A percentile compares a stretch with the other conserved stretches of the same genome.
phyloP scores from a whole-genome alignment of 805 yeast genomes.

The Yarrowia hollandica region DNA sequence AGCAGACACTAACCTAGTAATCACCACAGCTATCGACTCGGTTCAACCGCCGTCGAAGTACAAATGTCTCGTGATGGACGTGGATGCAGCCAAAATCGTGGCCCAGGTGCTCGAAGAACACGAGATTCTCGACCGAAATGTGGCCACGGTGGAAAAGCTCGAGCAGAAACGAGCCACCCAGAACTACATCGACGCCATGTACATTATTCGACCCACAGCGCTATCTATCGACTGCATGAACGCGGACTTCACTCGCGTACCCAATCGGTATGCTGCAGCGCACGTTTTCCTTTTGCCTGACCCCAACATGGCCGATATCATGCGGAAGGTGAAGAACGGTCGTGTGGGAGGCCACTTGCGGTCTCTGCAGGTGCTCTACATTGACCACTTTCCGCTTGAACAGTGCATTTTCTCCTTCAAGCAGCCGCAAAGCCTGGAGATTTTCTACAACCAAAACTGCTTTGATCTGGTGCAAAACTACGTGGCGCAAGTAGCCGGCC shows the following conservation, averaged over 20 bases:
- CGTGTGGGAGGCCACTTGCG: constrained; percentile 37
- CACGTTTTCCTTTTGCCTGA: constrained; percentile 69
- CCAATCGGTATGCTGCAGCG: constrained; percentile 73
- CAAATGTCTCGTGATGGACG: constrained; percentile 59
- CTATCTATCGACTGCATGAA: constrained; percentile 73
- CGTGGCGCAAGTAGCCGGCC: constrained; percentile 57
- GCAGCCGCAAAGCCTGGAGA: constrained; percentile 59
- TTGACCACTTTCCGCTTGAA: constrained; percentile 67
- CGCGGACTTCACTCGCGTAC: constrained; percentile 66
- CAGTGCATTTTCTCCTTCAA: constrained; percentile 70
- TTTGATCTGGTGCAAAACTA: constrained; percentile 59
- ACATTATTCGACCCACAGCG: constrained; percentile 67
- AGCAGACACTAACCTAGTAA: constrained; percentile 7
- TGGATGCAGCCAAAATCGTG: constrained; percentile 51
- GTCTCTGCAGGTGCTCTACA: constrained; percentile 46
- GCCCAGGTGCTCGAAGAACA: constrained; percentile 48
- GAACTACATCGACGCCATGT: constrained; percentile 72
- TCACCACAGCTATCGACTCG: constrained; percentile 22
- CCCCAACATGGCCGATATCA: constrained; percentile 31
- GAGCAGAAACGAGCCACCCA: constrained; percentile 63
- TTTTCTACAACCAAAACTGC: constrained; percentile 68
- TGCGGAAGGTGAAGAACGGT: constrained; percentile 36
- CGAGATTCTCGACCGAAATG: constrained; percentile 39
- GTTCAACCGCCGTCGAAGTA: constrained; percentile 32
- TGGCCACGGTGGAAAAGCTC: constrained; percentile 58